phyloP scores from a whole-genome alignment of 202 grass and related monocot species.

The Schoenoplectus tabernaemontani region DNA sequence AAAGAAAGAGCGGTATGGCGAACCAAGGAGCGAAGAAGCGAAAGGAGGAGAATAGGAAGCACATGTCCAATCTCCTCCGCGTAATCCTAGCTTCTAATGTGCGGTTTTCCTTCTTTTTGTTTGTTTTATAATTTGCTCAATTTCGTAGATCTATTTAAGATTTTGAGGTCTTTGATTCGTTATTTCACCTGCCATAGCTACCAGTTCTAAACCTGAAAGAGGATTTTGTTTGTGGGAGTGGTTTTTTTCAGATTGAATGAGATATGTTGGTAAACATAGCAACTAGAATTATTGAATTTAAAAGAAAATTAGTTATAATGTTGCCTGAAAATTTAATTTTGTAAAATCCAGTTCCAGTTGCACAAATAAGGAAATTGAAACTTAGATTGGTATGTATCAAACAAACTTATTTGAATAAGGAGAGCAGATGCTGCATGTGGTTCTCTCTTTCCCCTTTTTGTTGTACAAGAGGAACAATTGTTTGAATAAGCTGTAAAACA shows the following conservation, averaged over 20 bases:
- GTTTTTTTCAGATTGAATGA: neutral
- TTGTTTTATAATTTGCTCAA: neutral
- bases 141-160: slow-evolving; percentile 9
- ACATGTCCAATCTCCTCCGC: slow-evolving; percentile 55
- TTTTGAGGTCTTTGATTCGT: neutral
- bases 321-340: neutral
- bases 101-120: neutral
- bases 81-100: slow-evolving; percentile 78
- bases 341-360: neutral
- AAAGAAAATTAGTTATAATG: neutral
- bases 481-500: neutral
- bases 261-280: neutral
- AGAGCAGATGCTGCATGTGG: neutral
- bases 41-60: slow-evolving; percentile 94
- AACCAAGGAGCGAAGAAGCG: slow-evolving; percentile 93
- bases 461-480: neutral
- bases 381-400: neutral
- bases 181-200: neutral
- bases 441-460: neutral
- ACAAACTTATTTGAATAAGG: neutral
- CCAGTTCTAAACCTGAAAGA: neutral
- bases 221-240: neutral
- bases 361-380: neutral
- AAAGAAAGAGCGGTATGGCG: slow-evolving; percentile 42
- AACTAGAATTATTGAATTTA: neutral